These are phyloP conservation scores for Coemansia sp. DNA, from an alignment of 192 early-diverging fungal species.

Conservation along the genomic window DNA sequence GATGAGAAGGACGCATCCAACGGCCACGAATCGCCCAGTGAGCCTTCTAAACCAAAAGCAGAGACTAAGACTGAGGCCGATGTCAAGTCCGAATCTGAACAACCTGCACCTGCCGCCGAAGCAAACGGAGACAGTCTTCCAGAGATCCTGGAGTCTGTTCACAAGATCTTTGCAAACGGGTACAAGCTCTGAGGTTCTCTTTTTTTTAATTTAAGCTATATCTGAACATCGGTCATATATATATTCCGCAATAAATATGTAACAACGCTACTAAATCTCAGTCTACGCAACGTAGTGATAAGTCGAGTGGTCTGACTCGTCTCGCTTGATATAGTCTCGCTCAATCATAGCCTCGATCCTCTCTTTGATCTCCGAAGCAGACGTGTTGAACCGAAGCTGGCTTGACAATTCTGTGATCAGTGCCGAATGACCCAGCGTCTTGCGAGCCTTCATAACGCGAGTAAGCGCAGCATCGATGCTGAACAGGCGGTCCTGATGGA, in stretches of 20 bases:
- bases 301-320: slow-evolving; percentile 77
- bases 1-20: slow-evolving; percentile 19
- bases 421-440: slow-evolving; percentile 76
- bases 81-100: not conserved
- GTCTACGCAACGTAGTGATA: slow-evolving; percentile 77
- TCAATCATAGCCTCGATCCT: slow-evolving; percentile 92
- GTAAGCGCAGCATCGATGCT: slow-evolving; percentile 97
- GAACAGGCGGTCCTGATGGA: slow-evolving; percentile 92
- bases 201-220: too few species aligned
- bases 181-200: slow-evolving; percentile 16
- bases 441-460: slow-evolving; percentile 96
- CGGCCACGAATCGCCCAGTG: not conserved
- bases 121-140: slow-evolving; percentile 18
- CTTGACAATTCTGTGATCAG: slow-evolving; percentile 85
- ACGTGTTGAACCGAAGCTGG: slow-evolving; percentile 87
- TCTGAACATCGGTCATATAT: too few species aligned
- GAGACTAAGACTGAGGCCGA: not conserved
- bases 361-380: slow-evolving; percentile 90
- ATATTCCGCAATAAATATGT: too few species aligned
- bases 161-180: slow-evolving; percentile 38
- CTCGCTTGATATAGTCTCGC: slow-evolving; percentile 93
- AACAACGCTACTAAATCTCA: too few species aligned
- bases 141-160: slow-evolving; percentile 36
- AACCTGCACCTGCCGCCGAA: not conserved
- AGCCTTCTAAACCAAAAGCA: not conserved